phyloP scores from a whole-genome alignment of 176 grass and related monocot species.

The Cocos nucifera region DNA sequence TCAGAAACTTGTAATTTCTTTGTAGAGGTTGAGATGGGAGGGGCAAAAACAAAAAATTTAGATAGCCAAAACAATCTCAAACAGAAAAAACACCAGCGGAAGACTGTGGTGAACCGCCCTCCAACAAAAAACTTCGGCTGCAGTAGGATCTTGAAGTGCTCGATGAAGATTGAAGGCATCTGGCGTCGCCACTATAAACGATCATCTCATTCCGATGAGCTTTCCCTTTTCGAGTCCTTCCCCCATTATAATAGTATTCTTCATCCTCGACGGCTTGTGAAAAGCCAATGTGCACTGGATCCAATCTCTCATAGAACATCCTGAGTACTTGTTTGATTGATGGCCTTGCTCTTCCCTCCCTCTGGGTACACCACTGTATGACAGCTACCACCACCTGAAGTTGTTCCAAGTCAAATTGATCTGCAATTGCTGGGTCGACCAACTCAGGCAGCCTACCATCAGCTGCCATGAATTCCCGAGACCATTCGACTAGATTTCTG shows the following conservation, averaged over 20 bases:
- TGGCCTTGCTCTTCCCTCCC: constrained; percentile 58
- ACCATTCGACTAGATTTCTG: constrained; percentile 89
- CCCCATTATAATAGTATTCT: constrained; percentile 26
- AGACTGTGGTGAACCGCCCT: constrained; percentile 59
- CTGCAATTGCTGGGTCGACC: constrained; percentile 46
- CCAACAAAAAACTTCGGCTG: constrained; percentile 80
- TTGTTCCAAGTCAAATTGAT: constrained; percentile 47
- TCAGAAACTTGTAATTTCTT: no score
- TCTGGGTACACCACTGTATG: constrained; percentile 67
- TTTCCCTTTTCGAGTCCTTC: constrained; percentile 22
- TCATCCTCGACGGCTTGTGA: constrained; percentile 29
- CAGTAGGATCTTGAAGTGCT: constrained; percentile 93
- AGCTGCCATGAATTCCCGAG: constrained; percentile 43
- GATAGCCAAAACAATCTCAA: constrained; percentile 2
- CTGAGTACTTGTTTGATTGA: constrained; percentile 88
- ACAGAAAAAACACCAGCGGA: constrained; percentile 53
- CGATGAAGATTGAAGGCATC: constrained; percentile 70
- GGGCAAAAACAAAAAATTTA: no score
- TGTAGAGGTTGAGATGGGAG: no score
- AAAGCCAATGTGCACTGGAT: constrained; percentile 53
- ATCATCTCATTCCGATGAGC: constrained; percentile 40
- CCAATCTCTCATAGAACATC: constrained; percentile 74
- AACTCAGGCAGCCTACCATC: constrained; percentile 41
- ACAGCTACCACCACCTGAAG: constrained; percentile 58
- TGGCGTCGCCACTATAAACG: constrained; percentile 38